Base-by-base conservation (phyloP, 768 basidiomycete genomes). In the Rhizopogon vesiculosus region DNA sequence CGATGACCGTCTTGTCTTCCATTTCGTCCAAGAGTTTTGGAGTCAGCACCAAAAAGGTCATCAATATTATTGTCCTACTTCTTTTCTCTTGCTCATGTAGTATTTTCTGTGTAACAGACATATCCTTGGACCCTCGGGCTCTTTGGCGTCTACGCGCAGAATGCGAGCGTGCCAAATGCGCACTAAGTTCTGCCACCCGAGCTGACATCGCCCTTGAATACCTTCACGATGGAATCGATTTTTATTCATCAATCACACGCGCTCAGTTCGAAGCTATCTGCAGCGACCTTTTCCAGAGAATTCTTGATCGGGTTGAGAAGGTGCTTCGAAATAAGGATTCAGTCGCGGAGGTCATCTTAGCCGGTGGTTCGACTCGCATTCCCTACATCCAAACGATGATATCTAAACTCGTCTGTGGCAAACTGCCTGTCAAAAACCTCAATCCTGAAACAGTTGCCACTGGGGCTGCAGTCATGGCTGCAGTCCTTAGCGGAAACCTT, bases 401-500 rank as follows among this genome's bases (percentile, higher is more conserved):
- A 56, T 95, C 92, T 62, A 94, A 98, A 74, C 96, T 91, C 84
- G 97, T 98, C 82, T 91, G 91, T 72, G 94, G 95, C 70, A 94
- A 95, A 81, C 93, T 97, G 78, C 94, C 93, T 66, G 93, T 93
- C 83, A 97, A 95, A 84, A 89, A 87, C 76, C 98, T 98, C 81
- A 97, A 98, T 85, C 95, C 96, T 49, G 95, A 97, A 77, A 94
- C 95, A 55, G 93, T 98, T 56, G 96, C 96, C 25, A 96, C 96
- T 72, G 95, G 96, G 80, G 96, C 96, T 56, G 96, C 96, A 58
- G 93, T 98, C 65, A 94, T 98, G 77, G 96, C 93, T 55, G 96
- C 95, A 65, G 95, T 98, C 66, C 87, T 98, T 55, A 91, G 95
- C 25, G 94, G 94, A 68, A 93, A 98, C 72, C 94, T 93, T 28